phyloP scores from a whole-genome alignment of 2,329 filamentous ascomycete species.

The Tolypocladium pustulatum region DNA sequence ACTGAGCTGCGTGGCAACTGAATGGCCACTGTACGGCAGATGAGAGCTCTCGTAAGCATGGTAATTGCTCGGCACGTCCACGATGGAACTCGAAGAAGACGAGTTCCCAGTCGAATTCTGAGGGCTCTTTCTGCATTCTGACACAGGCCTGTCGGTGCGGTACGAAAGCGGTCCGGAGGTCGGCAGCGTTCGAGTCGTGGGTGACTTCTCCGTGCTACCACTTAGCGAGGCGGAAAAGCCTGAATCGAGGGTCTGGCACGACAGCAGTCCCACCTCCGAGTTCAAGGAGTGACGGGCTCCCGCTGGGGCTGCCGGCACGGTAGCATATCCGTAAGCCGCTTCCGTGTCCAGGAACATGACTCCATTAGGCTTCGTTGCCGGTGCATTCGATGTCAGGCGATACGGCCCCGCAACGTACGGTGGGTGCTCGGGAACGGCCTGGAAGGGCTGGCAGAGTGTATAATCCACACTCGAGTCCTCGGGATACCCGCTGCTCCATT shows the following conservation, averaged over 20 bases:
- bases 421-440: slow-evolving; percentile 9
- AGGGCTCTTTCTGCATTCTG: slow-evolving; percentile 2
- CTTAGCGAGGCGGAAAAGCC: slow-evolving; percentile 4
- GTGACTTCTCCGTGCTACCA: slow-evolving; percentile 11
- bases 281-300: slow-evolving; percentile 7
- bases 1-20: neutral
- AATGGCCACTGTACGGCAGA: neutral
- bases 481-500: slow-evolving; percentile 14
- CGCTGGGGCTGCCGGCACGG: slow-evolving; percentile 6
- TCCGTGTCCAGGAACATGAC: slow-evolving; percentile 16
- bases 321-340: slow-evolving; percentile 14
- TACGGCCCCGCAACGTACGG: slow-evolving; percentile 15
- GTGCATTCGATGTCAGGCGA: slow-evolving; percentile 11
- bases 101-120: neutral
- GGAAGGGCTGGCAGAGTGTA: slow-evolving; percentile 11
- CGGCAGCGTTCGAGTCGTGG: slow-evolving; percentile 10
- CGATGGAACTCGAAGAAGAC: neutral
- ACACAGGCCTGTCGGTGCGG: slow-evolving; percentile 10
- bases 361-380: slow-evolving; percentile 7
- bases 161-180: slow-evolving; percentile 10
- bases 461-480: slow-evolving; percentile 16
- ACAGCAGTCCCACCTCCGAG: slow-evolving; percentile 7
- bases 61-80: neutral
- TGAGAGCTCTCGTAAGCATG: neutral
- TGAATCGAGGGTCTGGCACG: slow-evolving; percentile 10